Evolutionary conservation across 148 eudicot genomes (phyloP).

Genomic region (Agrostemma githago): DNA sequence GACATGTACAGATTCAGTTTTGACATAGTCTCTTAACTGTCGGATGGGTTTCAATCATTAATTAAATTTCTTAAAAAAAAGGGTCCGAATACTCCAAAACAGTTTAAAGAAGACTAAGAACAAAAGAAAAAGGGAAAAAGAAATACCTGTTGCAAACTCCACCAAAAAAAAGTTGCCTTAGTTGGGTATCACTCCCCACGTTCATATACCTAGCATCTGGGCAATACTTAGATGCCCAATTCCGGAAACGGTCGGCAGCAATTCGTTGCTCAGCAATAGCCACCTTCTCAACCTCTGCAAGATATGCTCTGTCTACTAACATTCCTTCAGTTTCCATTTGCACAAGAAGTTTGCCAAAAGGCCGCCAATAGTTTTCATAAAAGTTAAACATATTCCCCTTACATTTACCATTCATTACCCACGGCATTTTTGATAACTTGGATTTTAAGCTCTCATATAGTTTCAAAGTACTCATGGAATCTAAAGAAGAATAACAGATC

Average conservation of each 20-base stretch:
- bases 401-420: conserved; percentile 49
- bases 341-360: conserved; percentile 87
- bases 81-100: background rate
- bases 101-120: background rate
- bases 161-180: conserved; percentile 86
- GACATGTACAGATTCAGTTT: background rate
- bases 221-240: conserved; percentile 86
- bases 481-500: conserved; percentile 90
- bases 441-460: conserved; percentile 76
- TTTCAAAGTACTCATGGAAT: conserved; percentile 81
- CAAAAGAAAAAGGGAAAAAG: background rate
- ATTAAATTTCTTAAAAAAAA: background rate
- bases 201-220: conserved; percentile 88
- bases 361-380: conserved; percentile 75
- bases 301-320: conserved; percentile 81
- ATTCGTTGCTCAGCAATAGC: conserved; percentile 74
- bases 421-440: conserved; percentile 49
- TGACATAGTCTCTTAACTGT: background rate
- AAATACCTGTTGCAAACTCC: conserved; percentile 75
- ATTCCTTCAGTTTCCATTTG: conserved; percentile 94
- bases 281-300: conserved; percentile 83
- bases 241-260: conserved; percentile 79
- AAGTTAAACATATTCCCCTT: conserved; percentile 66
- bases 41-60: background rate
- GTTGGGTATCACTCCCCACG: conserved; percentile 90